These are phyloP conservation scores for Eucommia ulmoides DNA, from an alignment of 257 asterid species.

Conservation along the genomic window DNA sequence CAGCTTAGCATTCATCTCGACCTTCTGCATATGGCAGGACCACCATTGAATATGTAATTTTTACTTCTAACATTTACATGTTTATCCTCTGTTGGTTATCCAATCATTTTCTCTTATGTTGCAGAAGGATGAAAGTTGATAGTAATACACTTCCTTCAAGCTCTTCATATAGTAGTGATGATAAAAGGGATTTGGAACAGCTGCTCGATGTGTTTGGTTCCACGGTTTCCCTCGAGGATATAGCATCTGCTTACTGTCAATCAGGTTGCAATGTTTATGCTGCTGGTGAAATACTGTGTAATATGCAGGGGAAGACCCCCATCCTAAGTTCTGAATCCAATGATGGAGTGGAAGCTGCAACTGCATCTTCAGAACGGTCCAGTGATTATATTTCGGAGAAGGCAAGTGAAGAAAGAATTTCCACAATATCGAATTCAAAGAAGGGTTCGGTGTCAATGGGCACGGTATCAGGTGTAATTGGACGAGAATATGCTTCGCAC, in stretches of 20 bases:
- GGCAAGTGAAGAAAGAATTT: background rate
- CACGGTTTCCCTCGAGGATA: constrained; percentile 51
- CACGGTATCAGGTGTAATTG: constrained; percentile 53
- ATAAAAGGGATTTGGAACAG: constrained; percentile 34
- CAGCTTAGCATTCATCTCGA: no score
- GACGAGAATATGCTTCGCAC: constrained; percentile 35
- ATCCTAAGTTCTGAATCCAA: constrained; percentile 12
- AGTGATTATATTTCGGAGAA: constrained; percentile 17
- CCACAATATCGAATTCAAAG: constrained; percentile 24
- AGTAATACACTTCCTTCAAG: constrained; percentile 30
- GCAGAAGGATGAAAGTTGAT: no score
- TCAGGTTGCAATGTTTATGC: constrained; percentile 29
- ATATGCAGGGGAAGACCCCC: constrained; percentile 16
- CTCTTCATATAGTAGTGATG: constrained; percentile 26
- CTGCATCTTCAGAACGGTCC: constrained; percentile 18
- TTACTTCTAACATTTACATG: no score
- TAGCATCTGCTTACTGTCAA: constrained; percentile 61
- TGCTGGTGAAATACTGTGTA: constrained; percentile 34
- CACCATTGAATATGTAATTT: no score
- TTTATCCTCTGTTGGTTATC: no score
- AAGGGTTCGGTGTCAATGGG: constrained; percentile 53
- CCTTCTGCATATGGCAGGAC: no score
- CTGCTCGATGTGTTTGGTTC: constrained; percentile 65
- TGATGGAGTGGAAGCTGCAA: constrained; percentile 13
- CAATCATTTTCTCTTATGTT: no score